Percentiles rank a stretch among this genome's conserved stretches.
Evolutionary conservation across 2,329 filamentous ascomycete genomes (phyloP).

Genomic region (Hypoxylon sp.): DNA sequence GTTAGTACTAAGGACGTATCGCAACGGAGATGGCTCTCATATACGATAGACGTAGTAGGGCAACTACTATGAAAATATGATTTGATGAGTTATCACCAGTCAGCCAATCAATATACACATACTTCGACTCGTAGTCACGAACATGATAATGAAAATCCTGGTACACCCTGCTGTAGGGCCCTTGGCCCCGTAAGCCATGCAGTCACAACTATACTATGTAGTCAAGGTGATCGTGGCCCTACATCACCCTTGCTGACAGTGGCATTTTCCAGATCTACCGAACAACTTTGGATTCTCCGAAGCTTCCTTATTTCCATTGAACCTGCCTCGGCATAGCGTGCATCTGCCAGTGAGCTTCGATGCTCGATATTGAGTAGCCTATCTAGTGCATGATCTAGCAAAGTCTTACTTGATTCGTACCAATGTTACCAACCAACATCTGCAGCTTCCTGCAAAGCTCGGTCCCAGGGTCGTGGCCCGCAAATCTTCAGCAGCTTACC

Average conservation of each 20-base stretch:
- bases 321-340: slow-evolving; percentile 15
- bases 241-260: slow-evolving; percentile 16
- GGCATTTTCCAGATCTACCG: slow-evolving; percentile 27
- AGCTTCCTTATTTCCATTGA: slow-evolving; percentile 13
- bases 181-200: not conserved
- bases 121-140: not conserved
- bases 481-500: slow-evolving; percentile 22
- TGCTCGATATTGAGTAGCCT: slow-evolving; percentile 17
- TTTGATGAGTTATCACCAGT: not conserved
- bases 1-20: slow-evolving; percentile 7
- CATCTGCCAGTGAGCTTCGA: slow-evolving; percentile 9
- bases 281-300: slow-evolving; percentile 12
- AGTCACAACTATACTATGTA: slow-evolving; percentile 3
- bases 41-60: not conserved
- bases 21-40: not conserved
- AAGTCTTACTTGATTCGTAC: slow-evolving; percentile 7
- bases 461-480: slow-evolving; percentile 14
- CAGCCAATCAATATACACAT: not conserved
- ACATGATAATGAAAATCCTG: not conserved
- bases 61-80: not conserved
- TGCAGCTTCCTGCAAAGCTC: slow-evolving; percentile 18
- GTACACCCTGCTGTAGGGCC: not conserved
- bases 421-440: slow-evolving; percentile 9
- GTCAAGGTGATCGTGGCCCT: slow-evolving; percentile 16
- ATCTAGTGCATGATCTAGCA: slow-evolving; percentile 1